Percentiles rank a stretch among this genome's conserved stretches.
Conservation (phyloP, 805 yeast species). For the Candida gorgasii region DNA sequence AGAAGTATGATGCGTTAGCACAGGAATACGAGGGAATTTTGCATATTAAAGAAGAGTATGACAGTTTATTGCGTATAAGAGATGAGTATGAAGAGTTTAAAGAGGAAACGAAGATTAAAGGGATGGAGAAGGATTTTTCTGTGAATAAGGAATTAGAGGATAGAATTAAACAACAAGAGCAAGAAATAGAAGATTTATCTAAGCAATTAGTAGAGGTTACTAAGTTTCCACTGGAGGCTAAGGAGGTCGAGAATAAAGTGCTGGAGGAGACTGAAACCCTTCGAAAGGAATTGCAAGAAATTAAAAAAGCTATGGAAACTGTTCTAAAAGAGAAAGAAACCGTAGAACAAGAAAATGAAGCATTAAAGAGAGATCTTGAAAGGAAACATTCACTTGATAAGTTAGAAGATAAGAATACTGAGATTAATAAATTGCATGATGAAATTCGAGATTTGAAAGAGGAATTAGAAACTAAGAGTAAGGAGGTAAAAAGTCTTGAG, state of each 20-base stretch:
- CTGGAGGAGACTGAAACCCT: background rate
- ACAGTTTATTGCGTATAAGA: background rate
- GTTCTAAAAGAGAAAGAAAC: background rate
- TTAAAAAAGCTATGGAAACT: background rate
- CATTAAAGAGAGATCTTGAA: slow-evolving; percentile 14
- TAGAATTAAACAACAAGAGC: slow-evolving; percentile 9
- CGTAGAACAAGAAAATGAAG: slow-evolving; percentile 10
- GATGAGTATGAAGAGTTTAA: background rate
- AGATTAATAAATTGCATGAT: slow-evolving; percentile 14
- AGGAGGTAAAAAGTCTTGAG: slow-evolving; percentile 9
- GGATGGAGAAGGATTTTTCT: background rate
- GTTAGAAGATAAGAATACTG: slow-evolving; percentile 16
- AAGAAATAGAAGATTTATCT: slow-evolving; percentile 13
- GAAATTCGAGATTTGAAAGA: slow-evolving; percentile 20
- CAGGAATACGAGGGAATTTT: background rate
- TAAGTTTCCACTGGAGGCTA: slow-evolving; percentile 9
- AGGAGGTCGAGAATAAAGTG: no score
- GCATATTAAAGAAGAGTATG: slow-evolving; percentile 2
- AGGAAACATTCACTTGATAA: slow-evolving; percentile 14
- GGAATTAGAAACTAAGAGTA: slow-evolving; percentile 8
- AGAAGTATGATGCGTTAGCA: slow-evolving; percentile 1
- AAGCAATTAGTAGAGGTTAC: slow-evolving; percentile 13
- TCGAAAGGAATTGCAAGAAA: background rate
- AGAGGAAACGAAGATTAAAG: background rate
- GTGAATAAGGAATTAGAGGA: background rate